These are phyloP conservation scores for Penicillium sp. DNA, from an alignment of 2,329 filamentous ascomycete species.

Conservation along the genomic window DNA sequence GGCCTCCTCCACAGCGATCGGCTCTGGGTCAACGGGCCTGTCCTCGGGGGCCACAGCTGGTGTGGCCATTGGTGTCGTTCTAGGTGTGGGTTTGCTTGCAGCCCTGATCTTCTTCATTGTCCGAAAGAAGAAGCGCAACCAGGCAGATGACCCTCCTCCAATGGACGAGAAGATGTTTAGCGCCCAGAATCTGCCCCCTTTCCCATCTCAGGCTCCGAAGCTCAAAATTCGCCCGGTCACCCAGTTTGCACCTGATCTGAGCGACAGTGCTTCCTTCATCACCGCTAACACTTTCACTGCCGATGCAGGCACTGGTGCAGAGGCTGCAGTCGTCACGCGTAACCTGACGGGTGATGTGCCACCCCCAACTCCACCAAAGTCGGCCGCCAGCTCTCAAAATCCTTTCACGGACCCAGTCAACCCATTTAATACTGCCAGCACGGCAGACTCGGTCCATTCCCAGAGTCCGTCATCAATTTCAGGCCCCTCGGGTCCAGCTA, in stretches of 20 bases:
- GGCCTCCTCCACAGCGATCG: constrained; percentile 25
- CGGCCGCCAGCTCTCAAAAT: constrained; percentile 44
- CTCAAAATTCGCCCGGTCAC: constrained; percentile 83
- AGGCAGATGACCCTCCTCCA: constrained; percentile 45
- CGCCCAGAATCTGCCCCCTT: constrained; percentile 31
- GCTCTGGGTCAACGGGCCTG: constrained; percentile 37
- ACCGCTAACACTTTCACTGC: constrained; percentile 16
- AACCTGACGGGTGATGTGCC: constrained; percentile 35
- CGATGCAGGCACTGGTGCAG: constrained; percentile 20
- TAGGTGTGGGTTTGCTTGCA: constrained; percentile 65
- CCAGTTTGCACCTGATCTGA: constrained; percentile 73
- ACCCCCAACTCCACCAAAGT: constrained; percentile 41
- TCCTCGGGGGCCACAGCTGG: constrained; percentile 67
- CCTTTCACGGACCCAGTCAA: constrained; percentile 60
- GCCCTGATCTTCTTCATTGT: constrained; percentile 71
- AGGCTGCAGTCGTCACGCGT: constrained; percentile 27
- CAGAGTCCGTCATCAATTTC: constrained; percentile 23
- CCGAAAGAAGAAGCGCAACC: constrained; percentile 66
- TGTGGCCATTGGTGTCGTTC: constrained; percentile 77
- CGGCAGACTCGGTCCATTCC: constrained; percentile 4
- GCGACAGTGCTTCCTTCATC: constrained; percentile 22
- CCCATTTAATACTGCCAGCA: constrained; percentile 63
- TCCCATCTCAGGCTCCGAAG: constrained; percentile 64
- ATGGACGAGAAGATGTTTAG: constrained; percentile 65
- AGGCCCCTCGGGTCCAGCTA: constrained; percentile 31